phyloP scores from a whole-genome alignment of 2,329 filamentous ascomycete species.

The Ascochyta pisi region DNA sequence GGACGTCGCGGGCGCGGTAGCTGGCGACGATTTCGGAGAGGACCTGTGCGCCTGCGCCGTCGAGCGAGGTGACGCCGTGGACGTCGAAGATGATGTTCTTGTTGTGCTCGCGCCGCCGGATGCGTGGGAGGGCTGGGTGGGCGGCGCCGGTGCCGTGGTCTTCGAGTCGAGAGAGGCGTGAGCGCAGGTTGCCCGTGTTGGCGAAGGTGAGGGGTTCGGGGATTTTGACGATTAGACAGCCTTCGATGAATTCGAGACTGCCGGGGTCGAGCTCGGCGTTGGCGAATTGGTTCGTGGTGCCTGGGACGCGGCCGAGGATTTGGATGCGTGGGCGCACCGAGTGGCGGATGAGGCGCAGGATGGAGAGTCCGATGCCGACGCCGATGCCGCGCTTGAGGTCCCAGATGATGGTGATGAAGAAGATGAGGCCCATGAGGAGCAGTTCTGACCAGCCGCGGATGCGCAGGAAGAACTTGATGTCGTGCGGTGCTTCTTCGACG shows the following conservation, averaged over 20 bases:
- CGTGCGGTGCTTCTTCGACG: constrained; percentile 92
- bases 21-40: constrained; percentile 84
- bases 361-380: constrained; percentile 87
- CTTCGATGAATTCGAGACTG: constrained; percentile 85
- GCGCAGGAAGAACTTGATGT: constrained; percentile 85
- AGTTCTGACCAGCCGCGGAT: constrained; percentile 89
- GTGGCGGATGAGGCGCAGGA: constrained; percentile 89
- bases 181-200: constrained; percentile 92
- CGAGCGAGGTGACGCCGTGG: constrained; percentile 93
- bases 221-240: constrained; percentile 95
- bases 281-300: constrained; percentile 78
- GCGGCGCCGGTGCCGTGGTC: constrained; percentile 85
- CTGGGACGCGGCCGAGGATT: constrained; percentile 88
- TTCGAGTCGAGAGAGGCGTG: constrained; percentile 81
- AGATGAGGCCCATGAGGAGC: constrained; percentile 86
- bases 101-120: constrained; percentile 81
- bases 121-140: constrained; percentile 84
- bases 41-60: constrained; percentile 92
- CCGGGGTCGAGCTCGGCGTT: constrained; percentile 79
- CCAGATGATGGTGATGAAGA: constrained; percentile 91
- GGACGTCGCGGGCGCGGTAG: constrained; percentile 78
- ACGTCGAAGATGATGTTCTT: constrained; percentile 96
- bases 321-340: constrained; percentile 92
- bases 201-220: constrained; percentile 96
- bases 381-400: constrained; percentile 93